Evolutionary conservation across 2,329 filamentous ascomycete genomes (phyloP), one percentile per base, ranked within the genome.

Genomic region (Alternaria gaisen): DNA sequence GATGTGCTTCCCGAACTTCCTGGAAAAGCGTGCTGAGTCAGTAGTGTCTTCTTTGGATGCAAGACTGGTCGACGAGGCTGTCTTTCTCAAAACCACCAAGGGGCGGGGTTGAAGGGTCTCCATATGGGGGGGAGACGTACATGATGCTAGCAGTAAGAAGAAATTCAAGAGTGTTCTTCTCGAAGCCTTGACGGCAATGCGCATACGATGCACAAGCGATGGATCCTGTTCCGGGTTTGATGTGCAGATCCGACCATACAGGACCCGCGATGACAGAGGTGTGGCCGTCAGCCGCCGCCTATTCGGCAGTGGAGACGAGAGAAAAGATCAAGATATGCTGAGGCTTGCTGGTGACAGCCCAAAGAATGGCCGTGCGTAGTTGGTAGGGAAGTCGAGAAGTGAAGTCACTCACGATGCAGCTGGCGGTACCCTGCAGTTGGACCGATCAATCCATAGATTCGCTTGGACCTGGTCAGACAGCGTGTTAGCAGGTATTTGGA

Each of bases 1-100:
- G 71, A 99, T 97, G 80, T 97, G 93, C 85, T 99, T 99, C 81
- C 95, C 95, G 84, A 99, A 99, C 88, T 99, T 99, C 95, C 94
- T 99, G 65, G 70, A 73, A 60, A 78, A 78, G 59, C 73, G 75
- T 41, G 72, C 67, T 55, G 71, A 72, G 74, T 78, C 75, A 78
- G 77, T 77, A 34, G 71, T 72, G 53, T 78, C 74, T 55, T 77
- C 74, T 66, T 78, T 77, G 58, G 74, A 74, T 20, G 73, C 71
- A 44, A 78, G 67, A 66, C 73, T 77, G 44, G 71, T 77, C 20
- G 72, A 72, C n/a, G 74, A 77, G 55, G 70, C 66, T 50, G 70
- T 71, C 70, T 77, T 78, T 58, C 66, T 72, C 61, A 77, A 64
- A 30, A 71, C 66, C 48, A 70, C 67, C 52, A 73, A 57, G 48